Percentiles rank a stretch among this genome's conserved stretches.
Conservation (phyloP, 1,284 basidiomycete species). For the Pseudomicrostroma phylloplanum region DNA sequence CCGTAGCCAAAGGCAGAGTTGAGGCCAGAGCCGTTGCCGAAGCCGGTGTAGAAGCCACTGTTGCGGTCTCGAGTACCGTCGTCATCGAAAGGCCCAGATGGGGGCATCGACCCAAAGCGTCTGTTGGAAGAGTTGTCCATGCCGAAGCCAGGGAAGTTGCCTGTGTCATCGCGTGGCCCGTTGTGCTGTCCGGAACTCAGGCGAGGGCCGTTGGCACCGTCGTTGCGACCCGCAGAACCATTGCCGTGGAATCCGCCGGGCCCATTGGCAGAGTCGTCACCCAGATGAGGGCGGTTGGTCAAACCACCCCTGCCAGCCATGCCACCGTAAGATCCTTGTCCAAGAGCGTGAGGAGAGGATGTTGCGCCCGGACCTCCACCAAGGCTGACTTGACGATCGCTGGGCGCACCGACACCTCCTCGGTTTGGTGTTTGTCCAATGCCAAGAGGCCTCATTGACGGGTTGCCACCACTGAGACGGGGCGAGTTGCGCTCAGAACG, state of each 20-base stretch:
- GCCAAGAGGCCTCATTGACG: no score
- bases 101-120: background rate
- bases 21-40: conserved; percentile 16
- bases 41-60: conserved; percentile 40
- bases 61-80: conserved; percentile 16
- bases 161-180: no score
- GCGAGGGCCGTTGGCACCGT: background rate
- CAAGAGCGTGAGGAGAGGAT: background rate
- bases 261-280: no score
- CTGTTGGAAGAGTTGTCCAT: background rate
- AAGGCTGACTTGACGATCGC: background rate
- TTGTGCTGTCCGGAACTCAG: background rate
- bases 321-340: background rate
- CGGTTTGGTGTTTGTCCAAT: no score
- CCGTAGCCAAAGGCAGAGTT: conserved; percentile 44
- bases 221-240: background rate
- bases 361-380: background rate
- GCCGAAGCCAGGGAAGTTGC: background rate
- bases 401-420: no score
- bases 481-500: conserved; percentile 18
- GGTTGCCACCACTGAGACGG: conserved; percentile 10
- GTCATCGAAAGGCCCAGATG: background rate
- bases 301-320: background rate
- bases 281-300: background rate
- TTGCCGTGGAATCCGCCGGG: background rate